phyloP scores from a whole-genome alignment of 2,329 filamentous ascomycete species.

The Rosellinia necatrix region DNA sequence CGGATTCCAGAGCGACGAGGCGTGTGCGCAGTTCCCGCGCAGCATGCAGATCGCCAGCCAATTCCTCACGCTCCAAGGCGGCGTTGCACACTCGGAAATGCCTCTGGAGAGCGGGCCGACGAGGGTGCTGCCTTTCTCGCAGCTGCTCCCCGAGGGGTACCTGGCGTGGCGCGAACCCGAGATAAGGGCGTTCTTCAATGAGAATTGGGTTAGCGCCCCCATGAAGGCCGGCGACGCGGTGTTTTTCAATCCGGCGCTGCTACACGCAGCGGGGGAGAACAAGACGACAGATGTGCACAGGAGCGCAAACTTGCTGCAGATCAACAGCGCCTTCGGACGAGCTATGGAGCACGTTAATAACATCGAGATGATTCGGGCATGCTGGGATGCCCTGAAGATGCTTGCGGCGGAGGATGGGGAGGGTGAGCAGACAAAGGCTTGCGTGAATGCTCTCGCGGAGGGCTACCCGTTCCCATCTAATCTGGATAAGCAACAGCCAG shows the following conservation, averaged over 20 bases:
- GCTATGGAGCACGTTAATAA: slow-evolving; percentile 66
- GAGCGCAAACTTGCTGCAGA: slow-evolving; percentile 65
- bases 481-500: slow-evolving; percentile 57
- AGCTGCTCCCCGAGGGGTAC: slow-evolving; percentile 60
- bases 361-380: slow-evolving; percentile 50
- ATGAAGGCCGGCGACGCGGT: slow-evolving; percentile 61
- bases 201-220: slow-evolving; percentile 57
- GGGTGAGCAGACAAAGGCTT: slow-evolving; percentile 9
- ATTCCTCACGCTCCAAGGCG: slow-evolving; percentile 65
- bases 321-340: slow-evolving; percentile 66
- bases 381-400: slow-evolving; percentile 47
- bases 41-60: slow-evolving; percentile 59
- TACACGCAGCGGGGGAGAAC: slow-evolving; percentile 67
- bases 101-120: slow-evolving; percentile 63
- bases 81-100: slow-evolving; percentile 66
- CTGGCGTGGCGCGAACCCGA: slow-evolving; percentile 59
- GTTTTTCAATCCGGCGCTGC: slow-evolving; percentile 67
- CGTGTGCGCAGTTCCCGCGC: slow-evolving; percentile 53
- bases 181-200: slow-evolving; percentile 59
- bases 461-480: slow-evolving; percentile 65
- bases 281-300: slow-evolving; percentile 51
- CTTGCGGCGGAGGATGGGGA: slow-evolving; percentile 12
- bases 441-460: slow-evolving; percentile 52
- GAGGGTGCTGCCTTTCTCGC: slow-evolving; percentile 63
- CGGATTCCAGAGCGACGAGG: slow-evolving; percentile 60